These are phyloP conservation scores for Cordyceps javanica DNA, from an alignment of 2,329 filamentous ascomycete species.

Conservation along the genomic window DNA sequence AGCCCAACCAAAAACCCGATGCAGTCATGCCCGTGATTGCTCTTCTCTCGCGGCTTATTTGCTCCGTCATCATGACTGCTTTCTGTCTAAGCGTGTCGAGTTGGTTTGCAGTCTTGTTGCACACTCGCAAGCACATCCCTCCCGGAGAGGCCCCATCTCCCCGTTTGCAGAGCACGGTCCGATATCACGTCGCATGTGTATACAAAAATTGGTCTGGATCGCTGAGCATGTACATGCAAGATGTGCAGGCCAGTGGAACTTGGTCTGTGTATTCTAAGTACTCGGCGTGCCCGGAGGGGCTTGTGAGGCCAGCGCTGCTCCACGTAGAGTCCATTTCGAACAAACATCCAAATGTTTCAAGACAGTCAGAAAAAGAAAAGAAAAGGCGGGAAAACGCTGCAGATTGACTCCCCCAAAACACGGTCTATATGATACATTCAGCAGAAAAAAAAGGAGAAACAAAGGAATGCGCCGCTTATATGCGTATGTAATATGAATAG, in stretches of 20 bases:
- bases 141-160: too few species aligned
- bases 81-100: too few species aligned
- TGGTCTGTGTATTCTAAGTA: too few species aligned
- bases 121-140: too few species aligned
- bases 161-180: too few species aligned
- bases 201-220: too few species aligned
- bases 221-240: too few species aligned
- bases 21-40: background rate
- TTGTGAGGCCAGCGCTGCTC: background rate
- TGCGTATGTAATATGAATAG: background rate
- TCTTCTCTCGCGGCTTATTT: background rate
- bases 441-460: background rate
- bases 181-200: too few species aligned
- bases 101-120: too few species aligned
- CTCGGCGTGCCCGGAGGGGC: too few species aligned
- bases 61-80: background rate
- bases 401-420: background rate
- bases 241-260: too few species aligned
- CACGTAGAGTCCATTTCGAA: background rate
- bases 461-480: background rate
- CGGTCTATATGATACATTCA: background rate
- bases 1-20: background rate
- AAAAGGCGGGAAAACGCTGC: background rate
- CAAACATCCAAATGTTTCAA: background rate
- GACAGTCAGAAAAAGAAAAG: background rate